These are phyloP conservation scores for Ustilago vetiveriae DNA, from an alignment of 1,284 basidiomycete genomes.

Conservation along the genomic window DNA sequence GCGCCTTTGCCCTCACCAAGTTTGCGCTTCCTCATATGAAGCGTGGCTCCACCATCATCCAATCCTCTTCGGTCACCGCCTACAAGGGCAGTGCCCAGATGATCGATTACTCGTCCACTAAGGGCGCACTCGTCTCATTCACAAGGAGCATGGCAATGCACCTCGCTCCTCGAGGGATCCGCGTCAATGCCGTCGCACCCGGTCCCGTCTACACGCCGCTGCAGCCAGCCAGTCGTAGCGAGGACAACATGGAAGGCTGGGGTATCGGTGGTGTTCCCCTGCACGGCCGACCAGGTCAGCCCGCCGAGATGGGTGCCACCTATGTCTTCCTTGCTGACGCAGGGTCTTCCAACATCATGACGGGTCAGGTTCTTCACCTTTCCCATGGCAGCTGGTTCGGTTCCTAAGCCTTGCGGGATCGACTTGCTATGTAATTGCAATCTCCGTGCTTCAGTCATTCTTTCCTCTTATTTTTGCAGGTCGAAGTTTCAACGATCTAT, in stretches of 20 bases:
- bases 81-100: slow-evolving; percentile 70
- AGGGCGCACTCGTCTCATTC: slow-evolving; percentile 70
- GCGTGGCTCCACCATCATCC: slow-evolving; percentile 74
- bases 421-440: background rate
- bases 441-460: too few species aligned
- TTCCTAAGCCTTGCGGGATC: slow-evolving; percentile 7
- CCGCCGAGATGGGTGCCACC: slow-evolving; percentile 51
- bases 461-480: too few species aligned
- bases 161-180: slow-evolving; percentile 73
- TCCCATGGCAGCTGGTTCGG: slow-evolving; percentile 47
- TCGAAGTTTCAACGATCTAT: too few species aligned
- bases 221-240: slow-evolving; percentile 52
- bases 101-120: slow-evolving; percentile 72
- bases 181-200: slow-evolving; percentile 72
- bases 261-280: slow-evolving; percentile 47
- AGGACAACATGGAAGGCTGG: slow-evolving; percentile 57
- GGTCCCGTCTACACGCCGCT: slow-evolving; percentile 72
- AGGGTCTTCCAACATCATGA: slow-evolving; percentile 54
- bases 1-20: slow-evolving; percentile 52
- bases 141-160: slow-evolving; percentile 73
- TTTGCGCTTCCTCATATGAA: slow-evolving; percentile 74
- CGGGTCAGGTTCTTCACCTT: slow-evolving; percentile 53
- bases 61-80: slow-evolving; percentile 74
- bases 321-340: slow-evolving; percentile 57
- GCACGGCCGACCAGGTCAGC: slow-evolving; percentile 51